Base-by-base conservation (phyloP, 192 early-diverging fungal species). In the Backusella tuberculispora region DNA sequence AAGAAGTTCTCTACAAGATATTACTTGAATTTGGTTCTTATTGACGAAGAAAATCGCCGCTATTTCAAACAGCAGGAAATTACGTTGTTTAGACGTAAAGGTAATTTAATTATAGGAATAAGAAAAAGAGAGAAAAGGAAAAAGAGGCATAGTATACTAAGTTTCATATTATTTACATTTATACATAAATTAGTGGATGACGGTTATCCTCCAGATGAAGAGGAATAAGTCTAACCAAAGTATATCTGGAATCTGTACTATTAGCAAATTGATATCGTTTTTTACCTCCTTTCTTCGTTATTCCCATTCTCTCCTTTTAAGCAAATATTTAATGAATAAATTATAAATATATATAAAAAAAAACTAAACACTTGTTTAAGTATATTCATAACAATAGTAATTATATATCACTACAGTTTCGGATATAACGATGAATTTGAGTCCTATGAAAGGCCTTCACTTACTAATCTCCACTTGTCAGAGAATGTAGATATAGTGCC, bases 61-160 rank as follows among this genome's bases (percentile, higher is more conserved):
- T 99, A 99, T 81, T 99, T 98, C 77, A 99, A 98, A 87, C 97
- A 98, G 83, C 97, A 98, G 82, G 98, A 99, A 74, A 95, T 95
- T 47, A 95, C 93, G 12, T 88, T 95, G 34, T 93, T 87, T 83
- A 84, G 93, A 73, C 86, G 85, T 40, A 79, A 66, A 73, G 74
- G 83, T 83, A 77, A 69, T 63, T 21, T 24, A 10, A 37, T 24
- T 15, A 24, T 56, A 34, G 29, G 29, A 34, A 34, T 34, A 34
- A 34, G 29, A 34, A 34, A 34, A 34, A 34, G 29, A 34, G n/a
- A n/a, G n/a, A 34, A 34, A 34, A 34, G 29, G 2, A 2, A 34
- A 2, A 34, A 34, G 2, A 34, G 29, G 29, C 29, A 34, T 34
- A 2, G 29, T 34, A 34, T 34, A 34, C 29, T 34, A 34, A 34